These are phyloP conservation scores for Fonsecaea pedrosoi DNA, from an alignment of 2,329 filamentous ascomycete genomes.

Conservation along the genomic window DNA sequence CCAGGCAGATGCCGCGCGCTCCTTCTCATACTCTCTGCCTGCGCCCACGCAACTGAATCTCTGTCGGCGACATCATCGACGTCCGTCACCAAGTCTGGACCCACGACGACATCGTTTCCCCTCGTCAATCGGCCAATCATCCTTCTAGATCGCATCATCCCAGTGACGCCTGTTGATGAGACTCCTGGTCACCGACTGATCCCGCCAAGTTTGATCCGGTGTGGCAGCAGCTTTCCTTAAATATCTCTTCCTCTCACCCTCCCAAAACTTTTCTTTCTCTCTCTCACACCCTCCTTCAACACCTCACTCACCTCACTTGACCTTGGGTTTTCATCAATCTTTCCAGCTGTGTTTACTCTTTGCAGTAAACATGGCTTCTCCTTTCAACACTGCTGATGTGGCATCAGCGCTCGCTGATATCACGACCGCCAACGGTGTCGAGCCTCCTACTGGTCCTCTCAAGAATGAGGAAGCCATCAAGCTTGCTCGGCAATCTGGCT, in stretches of 20 bases:
- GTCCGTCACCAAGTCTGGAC: background rate
- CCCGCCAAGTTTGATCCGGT: background rate
- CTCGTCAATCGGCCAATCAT: constrained; percentile 6
- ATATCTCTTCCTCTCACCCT: constrained; percentile 14
- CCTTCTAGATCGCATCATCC: background rate
- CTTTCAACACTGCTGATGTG: constrained; percentile 26
- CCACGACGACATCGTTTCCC: background rate
- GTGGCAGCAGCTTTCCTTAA: constrained; percentile 3
- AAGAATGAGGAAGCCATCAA: constrained; percentile 24
- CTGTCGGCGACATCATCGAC: constrained; percentile 2
- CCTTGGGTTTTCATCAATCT: constrained; percentile 4
- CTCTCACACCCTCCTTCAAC: background rate
- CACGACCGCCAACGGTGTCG: constrained; percentile 19
- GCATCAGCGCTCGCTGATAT: constrained; percentile 19
- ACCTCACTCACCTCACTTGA: constrained; percentile 1
- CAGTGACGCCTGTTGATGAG: background rate
- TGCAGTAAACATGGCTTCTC: constrained; percentile 15
- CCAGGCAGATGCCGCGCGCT: background rate
- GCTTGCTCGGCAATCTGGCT: constrained; percentile 28
- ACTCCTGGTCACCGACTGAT: background rate
- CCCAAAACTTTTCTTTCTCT: constrained; percentile 10
- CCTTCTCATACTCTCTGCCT: background rate
- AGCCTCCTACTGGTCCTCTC: constrained; percentile 6
- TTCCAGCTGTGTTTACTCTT: constrained; percentile 4
- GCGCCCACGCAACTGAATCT: background rate